Evolutionary conservation across 441 rosid species (phyloP), one percentile per base, ranked within the genome.

Genomic region (Populus tomentosa): DNA sequence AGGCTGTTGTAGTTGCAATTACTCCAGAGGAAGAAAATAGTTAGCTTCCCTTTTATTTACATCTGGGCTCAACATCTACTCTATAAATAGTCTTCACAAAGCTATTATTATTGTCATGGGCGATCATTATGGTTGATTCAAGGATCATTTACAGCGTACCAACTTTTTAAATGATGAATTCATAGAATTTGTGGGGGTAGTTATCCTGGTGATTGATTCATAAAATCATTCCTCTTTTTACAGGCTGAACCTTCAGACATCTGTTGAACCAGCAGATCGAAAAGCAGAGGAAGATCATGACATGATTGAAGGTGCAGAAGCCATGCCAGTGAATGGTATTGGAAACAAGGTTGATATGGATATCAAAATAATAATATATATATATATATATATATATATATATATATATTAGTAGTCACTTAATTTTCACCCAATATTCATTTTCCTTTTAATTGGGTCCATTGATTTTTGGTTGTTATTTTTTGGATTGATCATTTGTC

Each of bases 321-420:
- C 86, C 42, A 73, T 80, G 77, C 83, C 83, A 67, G 76, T 83
- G 78, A 84, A 87, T 88, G 78, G 83, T 70, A 79, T 76, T 83
- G 88, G 79, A 85, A 80, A 85, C 83, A 91, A 92, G 97, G 95
- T 97, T 80, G 61, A 67, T 72, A 79, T 78, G 77, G 67, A 76
- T 69, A 28, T 78, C 76, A 61, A 1, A 71, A n/a, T n/a, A n/a
- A n/a, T n/a, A n/a, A 28, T n/a, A n/a, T n/a, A n/a, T n/a, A n/a
- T n/a, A n/a, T n/a, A n/a, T n/a, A n/a, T n/a, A n/a, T n/a, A n/a
- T 28, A 28, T 28, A 28, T 28, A 28, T 28, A 28, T 62, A 56
- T 64, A 50, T 71, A 35, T 50, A 74, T 70, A 32, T 80, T 79
- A 28, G 20, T 42, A 71, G 71, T 69, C 28, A 59, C 42, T 35